Evolutionary conservation across 345 rosid species (phyloP).

Genomic region (Cardiospermum halicacabum): DNA sequence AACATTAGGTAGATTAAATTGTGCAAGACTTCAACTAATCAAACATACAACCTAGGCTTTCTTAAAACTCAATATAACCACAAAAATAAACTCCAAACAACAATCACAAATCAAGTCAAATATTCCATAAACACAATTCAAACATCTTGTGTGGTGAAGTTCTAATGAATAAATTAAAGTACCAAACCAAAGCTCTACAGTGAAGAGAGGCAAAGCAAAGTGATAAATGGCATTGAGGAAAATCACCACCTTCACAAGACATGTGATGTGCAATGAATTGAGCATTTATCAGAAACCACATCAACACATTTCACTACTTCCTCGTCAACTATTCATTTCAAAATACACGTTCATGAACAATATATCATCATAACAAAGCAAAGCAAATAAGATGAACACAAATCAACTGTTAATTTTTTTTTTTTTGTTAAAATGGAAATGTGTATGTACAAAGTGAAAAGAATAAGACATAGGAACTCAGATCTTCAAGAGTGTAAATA

Average conservation of each 20-base stretch:
- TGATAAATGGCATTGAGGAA: too few species aligned
- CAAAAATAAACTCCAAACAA: too few species aligned
- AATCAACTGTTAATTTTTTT: background rate
- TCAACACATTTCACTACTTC: background rate
- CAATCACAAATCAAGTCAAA: too few species aligned
- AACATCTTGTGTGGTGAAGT: too few species aligned
- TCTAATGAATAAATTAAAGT: too few species aligned
- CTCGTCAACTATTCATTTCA: background rate
- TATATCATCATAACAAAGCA: background rate
- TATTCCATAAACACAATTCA: too few species aligned
- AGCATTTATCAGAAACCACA: slow-evolving; percentile 19
- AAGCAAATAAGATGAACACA: background rate
- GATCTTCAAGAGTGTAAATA: slow-evolving; percentile 9
- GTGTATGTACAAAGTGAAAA: slow-evolving; percentile 16
- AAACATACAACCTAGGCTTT: too few species aligned
- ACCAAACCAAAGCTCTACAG: too few species aligned
- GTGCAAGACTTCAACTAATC: too few species aligned
- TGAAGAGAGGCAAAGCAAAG: too few species aligned
- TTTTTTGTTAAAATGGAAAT: slow-evolving; percentile 7
- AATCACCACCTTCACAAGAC: slow-evolving; percentile 7
- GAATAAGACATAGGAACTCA: background rate
- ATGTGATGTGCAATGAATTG: slow-evolving; percentile 30
- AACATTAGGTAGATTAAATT: too few species aligned
- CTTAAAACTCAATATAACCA: too few species aligned
- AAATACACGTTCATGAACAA: background rate